These are phyloP conservation scores for Beta lomatogona DNA, from an alignment of 179 eudicot genomes.

Conservation along the genomic window DNA sequence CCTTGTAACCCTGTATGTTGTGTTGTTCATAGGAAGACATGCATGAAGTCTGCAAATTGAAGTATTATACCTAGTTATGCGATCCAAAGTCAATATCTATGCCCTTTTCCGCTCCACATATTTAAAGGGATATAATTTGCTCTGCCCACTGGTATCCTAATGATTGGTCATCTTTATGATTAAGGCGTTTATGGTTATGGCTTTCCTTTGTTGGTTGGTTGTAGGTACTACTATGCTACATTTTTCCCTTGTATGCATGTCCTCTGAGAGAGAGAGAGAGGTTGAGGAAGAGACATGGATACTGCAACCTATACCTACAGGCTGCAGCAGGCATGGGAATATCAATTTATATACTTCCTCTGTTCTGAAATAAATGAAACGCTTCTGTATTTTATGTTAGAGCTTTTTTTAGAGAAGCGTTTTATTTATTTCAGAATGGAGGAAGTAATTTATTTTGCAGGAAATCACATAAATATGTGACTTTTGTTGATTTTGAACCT, in stretches of 20 bases:
- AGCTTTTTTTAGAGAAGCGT: no score
- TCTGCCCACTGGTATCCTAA: neutral
- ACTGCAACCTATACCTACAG: no score
- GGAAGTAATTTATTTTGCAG: no score
- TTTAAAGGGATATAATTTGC: neutral
- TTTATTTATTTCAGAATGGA: no score
- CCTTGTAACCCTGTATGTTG: neutral
- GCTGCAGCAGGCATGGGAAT: no score
- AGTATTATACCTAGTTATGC: neutral
- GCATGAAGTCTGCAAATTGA: neutral
- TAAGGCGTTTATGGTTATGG: neutral
- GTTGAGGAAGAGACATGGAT: no score
- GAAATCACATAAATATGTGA: no score
- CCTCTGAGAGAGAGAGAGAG: no score
- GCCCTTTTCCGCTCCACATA: neutral
- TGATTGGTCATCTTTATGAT: neutral
- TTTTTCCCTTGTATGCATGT: no score
- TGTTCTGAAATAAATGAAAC: no score
- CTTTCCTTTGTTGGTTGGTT: neutral
- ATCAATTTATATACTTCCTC: no score
- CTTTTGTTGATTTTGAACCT: neutral
- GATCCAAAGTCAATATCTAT: neutral
- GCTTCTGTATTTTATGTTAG: no score
- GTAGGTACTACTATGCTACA: neutral
- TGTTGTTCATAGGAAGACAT: neutral